Evolutionary conservation across 1,284 basidiomycete genomes (phyloP), one percentile per base, ranked within the genome.

Genomic region (Sanguinoderma infundibulare): DNA sequence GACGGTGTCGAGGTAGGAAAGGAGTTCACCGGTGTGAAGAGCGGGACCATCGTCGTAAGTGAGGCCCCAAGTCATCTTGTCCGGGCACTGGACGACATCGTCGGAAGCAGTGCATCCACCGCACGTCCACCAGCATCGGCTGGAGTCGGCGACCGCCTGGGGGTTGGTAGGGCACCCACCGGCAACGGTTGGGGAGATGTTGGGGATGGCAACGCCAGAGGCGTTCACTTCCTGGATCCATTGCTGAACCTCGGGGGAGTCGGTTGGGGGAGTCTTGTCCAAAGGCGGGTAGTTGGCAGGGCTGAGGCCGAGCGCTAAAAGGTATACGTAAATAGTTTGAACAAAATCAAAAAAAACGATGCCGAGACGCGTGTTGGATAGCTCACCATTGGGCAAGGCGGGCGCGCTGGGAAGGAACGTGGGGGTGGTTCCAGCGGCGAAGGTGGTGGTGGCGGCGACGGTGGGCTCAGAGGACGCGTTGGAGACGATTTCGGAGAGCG

Each of bases 41-140:
- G 88, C 87, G 24, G 95, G 94, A 22, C 91, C 91, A 70, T 92
- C 90, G 67, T 91, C 90, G 72, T 90, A 91, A 22, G 85, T 85
- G 61, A 87, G 78, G 74, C 83, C 89, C 89, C 91, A 94, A 50
- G 85, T 84, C 73, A 85, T 76, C 74, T 87, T 83, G 62, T 87
- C 83, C 8, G 91, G 91, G 77, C 93, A 95, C 24, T 80, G 77
- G 46, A 83, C 83, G 67, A 95, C 83, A 72, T 95, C 93, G 12
- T 85, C 85, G 32, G 78, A 68, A 32, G 84, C 82, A 2, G 84
- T 86, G 78, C 91, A 94, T 42, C 91, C 87, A 70, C 88, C 86
- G 73, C 93, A 95, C 8, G 92, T 93, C 94, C 93, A 96, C 93
- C 93, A 95, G 76, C 91, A 92, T 30, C 85, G 82, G 50, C 55